Base-by-base conservation (phyloP, 139 green algal genomes). In the Coelastrella sp. region DNA sequence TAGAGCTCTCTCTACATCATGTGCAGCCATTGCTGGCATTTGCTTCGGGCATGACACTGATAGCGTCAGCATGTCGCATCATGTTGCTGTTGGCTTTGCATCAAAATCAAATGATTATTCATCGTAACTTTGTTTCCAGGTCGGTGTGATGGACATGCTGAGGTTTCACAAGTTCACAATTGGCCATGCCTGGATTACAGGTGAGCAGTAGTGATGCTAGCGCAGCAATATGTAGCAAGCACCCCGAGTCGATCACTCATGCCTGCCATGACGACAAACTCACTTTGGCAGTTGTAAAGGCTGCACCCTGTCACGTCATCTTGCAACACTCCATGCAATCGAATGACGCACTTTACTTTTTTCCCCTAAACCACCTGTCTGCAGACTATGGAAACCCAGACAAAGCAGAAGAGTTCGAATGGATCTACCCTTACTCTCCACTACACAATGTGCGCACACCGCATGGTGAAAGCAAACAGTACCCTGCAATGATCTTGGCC, bases 121-220 rank as follows among this genome's bases (percentile, higher is more conserved):
- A n/a, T 2, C 62, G 2, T 71, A 17, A 17, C 5, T 38, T 8
- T 3, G 30, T 0, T 45, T 9, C n/a, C 15, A 80, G 72, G 72
- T 64, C 27, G 43, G 71, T 64, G 43, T 79, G 43, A 79, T 79
- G 71, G 43, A 99, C 93, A 98, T 98, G 95, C 91, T 98, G 40
- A 90, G 96, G n/a, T 99, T 98, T 91, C 93, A 98, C 89, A 94
- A 93, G 84, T 98, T 99, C 92, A 99, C 96, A 2, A 96, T 98
- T 23, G 96, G 94, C 5, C 92, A 96, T 79, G 95, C 94, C 3
- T 98, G 95, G 95, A 86, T 57, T n/a, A 86, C 80, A 64, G 53
- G 53, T 64, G 17, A 64, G 53, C 2, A 50, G 25, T 75, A 27
- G 7, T 37, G 17, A 25, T 25, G 23, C n/a, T 25, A 17, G 19